These are phyloP conservation scores for sunflower (Helianthus annuus) DNA, from an alignment of 129 eudicot species.

Conservation along the genomic window HanXRQr2.0-SUNRISE NC_035439.2:102007545-102008044, in stretches of 20 bases:
- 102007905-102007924: slow-evolving; percentile 60
- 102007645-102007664: slow-evolving; percentile 14
- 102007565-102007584: background rate
- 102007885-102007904: slow-evolving; percentile 94
- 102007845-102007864: slow-evolving; percentile 75
- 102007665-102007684: slow-evolving; percentile 13
- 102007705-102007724: slow-evolving; percentile 95
- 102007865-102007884: slow-evolving; percentile 76
- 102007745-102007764: slow-evolving; percentile 45
- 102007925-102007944: slow-evolving; percentile 52
- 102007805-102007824: slow-evolving; percentile 55
- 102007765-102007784: slow-evolving; percentile 58
- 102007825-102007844: slow-evolving; percentile 91
- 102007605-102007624: slow-evolving; percentile 25
- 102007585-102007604: slow-evolving; percentile 26
- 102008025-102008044: slow-evolving; percentile 41
- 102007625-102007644: slow-evolving; percentile 17
- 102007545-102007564: slow-evolving; percentile 8
- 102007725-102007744: slow-evolving; percentile 57
- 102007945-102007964: slow-evolving; percentile 55
- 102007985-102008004: slow-evolving; percentile 69
- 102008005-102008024: slow-evolving; percentile 48
- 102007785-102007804: slow-evolving; percentile 48
- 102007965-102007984: slow-evolving; percentile 46
- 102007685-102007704: slow-evolving; percentile 40